phyloP scores from a whole-genome alignment of 768 basidiomycete species.

The Russula sp. region DNA sequence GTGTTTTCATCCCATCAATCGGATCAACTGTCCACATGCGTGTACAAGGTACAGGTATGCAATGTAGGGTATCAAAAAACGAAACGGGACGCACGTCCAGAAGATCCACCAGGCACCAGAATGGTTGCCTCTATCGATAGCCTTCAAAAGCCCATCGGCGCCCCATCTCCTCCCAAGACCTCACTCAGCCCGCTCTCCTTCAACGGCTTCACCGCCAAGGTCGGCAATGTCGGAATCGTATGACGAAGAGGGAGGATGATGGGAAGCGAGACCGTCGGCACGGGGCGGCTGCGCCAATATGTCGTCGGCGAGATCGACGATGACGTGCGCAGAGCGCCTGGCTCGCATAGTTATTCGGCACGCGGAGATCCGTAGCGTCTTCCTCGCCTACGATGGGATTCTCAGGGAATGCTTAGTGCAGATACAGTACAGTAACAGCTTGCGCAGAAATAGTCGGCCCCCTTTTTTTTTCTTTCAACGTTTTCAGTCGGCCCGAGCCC shows the following conservation, averaged over 20 bases:
- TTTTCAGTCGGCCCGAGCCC: neutral
- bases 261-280: too few relatives aligned
- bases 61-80: too few relatives aligned
- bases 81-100: slow-evolving; percentile 58
- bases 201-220: too few relatives aligned
- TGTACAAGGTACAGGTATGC: too few relatives aligned
- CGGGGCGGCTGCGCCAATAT: slow-evolving; percentile 52
- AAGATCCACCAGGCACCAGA: slow-evolving; percentile 70
- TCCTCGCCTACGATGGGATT: slow-evolving; percentile 96
- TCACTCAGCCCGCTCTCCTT: slow-evolving; percentile 69
- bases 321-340: slow-evolving; percentile 54
- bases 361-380: slow-evolving; percentile 76
- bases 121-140: slow-evolving; percentile 81
- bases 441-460: slow-evolving; percentile 94
- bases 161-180: slow-evolving; percentile 63
- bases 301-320: slow-evolving; percentile 81
- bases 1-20: slow-evolving; percentile 59
- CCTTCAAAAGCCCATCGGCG: slow-evolving; percentile 63
- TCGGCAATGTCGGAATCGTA: neutral
- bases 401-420: slow-evolving; percentile 75
- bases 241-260: neutral
- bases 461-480: slow-evolving; percentile 41
- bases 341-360: slow-evolving; percentile 33
- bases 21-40: slow-evolving; percentile 48
- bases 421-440: slow-evolving; percentile 74